phyloP scores from a whole-genome alignment of 805 yeast genomes.

The Candida alai region DNA sequence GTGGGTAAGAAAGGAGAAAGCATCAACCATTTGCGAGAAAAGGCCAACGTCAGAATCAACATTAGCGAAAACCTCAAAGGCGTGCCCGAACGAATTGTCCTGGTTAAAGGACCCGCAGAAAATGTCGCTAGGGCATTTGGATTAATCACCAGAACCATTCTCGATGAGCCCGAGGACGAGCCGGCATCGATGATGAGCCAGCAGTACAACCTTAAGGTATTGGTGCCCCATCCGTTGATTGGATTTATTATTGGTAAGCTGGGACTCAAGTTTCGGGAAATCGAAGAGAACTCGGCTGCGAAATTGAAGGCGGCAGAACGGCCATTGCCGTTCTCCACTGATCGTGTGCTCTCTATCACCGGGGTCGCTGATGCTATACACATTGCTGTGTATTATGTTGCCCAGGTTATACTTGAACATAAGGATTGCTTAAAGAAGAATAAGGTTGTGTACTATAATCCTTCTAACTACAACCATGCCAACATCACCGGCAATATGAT shows the following conservation, averaged over 20 bases:
- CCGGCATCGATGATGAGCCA: slow-evolving; percentile 55
- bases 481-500: slow-evolving; percentile 14
- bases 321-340: slow-evolving; percentile 72
- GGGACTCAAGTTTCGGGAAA: slow-evolving; percentile 71
- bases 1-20: slow-evolving; percentile 83
- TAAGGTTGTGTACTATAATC: slow-evolving; percentile 58
- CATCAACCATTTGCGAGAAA: slow-evolving; percentile 59
- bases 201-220: slow-evolving; percentile 53
- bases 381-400: slow-evolving; percentile 72
- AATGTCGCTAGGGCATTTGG: slow-evolving; percentile 82
- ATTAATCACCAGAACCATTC: slow-evolving; percentile 59
- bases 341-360: slow-evolving; percentile 61
- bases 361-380: slow-evolving; percentile 89
- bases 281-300: slow-evolving; percentile 80
- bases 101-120: slow-evolving; percentile 71
- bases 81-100: slow-evolving; percentile 69
- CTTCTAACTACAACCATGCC: slow-evolving; percentile 40
- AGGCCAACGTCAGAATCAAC: slow-evolving; percentile 60
- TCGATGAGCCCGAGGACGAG: slow-evolving; percentile 62
- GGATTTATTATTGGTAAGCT: slow-evolving; percentile 79
- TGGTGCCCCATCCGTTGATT: slow-evolving; percentile 76
- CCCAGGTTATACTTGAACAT: slow-evolving; percentile 63
- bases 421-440: slow-evolving; percentile 47
- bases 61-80: slow-evolving; percentile 71
- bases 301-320: slow-evolving; percentile 68